phyloP scores from a whole-genome alignment of 2,329 filamentous ascomycete species.

The Triangularia verruculosa region DNA sequence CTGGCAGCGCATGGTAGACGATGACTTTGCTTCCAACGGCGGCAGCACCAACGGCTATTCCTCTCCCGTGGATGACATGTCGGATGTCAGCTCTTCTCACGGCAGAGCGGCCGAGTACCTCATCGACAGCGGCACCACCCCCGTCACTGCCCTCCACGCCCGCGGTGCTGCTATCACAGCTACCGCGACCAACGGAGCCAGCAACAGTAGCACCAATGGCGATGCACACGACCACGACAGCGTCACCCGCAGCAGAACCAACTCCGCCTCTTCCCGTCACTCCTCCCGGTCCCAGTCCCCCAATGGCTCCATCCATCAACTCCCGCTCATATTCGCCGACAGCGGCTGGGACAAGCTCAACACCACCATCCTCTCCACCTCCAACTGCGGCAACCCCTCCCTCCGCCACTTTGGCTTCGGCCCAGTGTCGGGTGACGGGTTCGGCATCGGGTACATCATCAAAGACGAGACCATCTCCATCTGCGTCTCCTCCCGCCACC shows the following conservation, averaged over 20 bases:
- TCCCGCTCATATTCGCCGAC: slow-evolving; percentile 84
- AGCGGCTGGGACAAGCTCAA: slow-evolving; percentile 92
- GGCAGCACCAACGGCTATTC: slow-evolving; percentile 60
- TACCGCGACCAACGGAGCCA: not conserved
- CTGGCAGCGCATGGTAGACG: slow-evolving; percentile 87
- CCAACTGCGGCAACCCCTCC: slow-evolving; percentile 97
- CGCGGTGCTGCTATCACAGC: not conserved
- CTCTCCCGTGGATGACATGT: slow-evolving; percentile 47
- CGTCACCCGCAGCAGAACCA: slow-evolving; percentile 43
- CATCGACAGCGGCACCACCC: slow-evolving; percentile 36
- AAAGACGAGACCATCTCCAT: slow-evolving; percentile 90
- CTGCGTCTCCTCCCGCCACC: slow-evolving; percentile 88
- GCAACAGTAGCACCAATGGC: not conserved
- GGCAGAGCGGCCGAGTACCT: slow-evolving; percentile 39
- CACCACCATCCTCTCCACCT: slow-evolving; percentile 89
- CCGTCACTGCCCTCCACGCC: not conserved
- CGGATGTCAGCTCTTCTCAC: slow-evolving; percentile 49
- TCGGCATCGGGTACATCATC: slow-evolving; percentile 98
- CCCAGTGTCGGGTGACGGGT: slow-evolving; percentile 88
- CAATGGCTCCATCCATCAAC: slow-evolving; percentile 38
- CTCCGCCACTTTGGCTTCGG: slow-evolving; percentile 96
- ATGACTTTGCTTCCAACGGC: slow-evolving; percentile 51
- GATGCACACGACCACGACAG: not conserved
- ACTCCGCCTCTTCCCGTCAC: slow-evolving; percentile 52
- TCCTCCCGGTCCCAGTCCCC: not conserved